Evolutionary conservation across 164 flowering plant species (phyloP).

Genomic region (Vitis rotundifolia): DNA sequence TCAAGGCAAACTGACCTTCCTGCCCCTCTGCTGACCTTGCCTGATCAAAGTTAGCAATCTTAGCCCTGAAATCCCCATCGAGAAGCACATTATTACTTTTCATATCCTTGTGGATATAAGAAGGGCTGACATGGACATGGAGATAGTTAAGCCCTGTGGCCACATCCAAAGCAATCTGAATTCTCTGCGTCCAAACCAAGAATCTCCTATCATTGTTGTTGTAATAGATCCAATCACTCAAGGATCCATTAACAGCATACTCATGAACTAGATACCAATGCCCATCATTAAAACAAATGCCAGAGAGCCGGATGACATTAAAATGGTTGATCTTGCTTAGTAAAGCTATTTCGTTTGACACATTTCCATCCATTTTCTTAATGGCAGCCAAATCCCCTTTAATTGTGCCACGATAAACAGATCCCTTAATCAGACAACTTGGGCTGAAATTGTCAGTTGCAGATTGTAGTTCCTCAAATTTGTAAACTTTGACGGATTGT

Average conservation of each 20-base stretch:
- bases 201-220: slow-evolving; percentile 16
- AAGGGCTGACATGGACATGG: slow-evolving; percentile 59
- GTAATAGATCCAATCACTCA: slow-evolving; percentile 61
- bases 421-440: slow-evolving; percentile 43
- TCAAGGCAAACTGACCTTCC: slow-evolving; percentile 47
- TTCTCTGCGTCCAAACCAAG: slow-evolving; percentile 63
- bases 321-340: slow-evolving; percentile 65
- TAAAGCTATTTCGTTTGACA: slow-evolving; percentile 53
- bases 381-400: slow-evolving; percentile 60
- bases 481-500: slow-evolving; percentile 53
- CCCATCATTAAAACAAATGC: slow-evolving; percentile 52
- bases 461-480: slow-evolving; percentile 48
- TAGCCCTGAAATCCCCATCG: slow-evolving; percentile 63
- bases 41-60: slow-evolving; percentile 60
- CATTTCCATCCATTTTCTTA: slow-evolving; percentile 64
- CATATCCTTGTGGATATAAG: slow-evolving; percentile 72
- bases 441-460: slow-evolving; percentile 73
- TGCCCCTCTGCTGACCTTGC: slow-evolving; percentile 48
- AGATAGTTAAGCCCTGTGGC: slow-evolving; percentile 81
- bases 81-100: slow-evolving; percentile 68
- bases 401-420: slow-evolving; percentile 65
- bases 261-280: slow-evolving; percentile 75
- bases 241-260: slow-evolving; percentile 62
- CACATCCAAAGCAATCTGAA: slow-evolving; percentile 66
- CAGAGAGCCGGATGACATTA: slow-evolving; percentile 59